Evolutionary conservation across 2,329 filamentous ascomycete species (phyloP), one percentile per base, ranked within the genome.

Genomic region (Xylaria sp.): DNA sequence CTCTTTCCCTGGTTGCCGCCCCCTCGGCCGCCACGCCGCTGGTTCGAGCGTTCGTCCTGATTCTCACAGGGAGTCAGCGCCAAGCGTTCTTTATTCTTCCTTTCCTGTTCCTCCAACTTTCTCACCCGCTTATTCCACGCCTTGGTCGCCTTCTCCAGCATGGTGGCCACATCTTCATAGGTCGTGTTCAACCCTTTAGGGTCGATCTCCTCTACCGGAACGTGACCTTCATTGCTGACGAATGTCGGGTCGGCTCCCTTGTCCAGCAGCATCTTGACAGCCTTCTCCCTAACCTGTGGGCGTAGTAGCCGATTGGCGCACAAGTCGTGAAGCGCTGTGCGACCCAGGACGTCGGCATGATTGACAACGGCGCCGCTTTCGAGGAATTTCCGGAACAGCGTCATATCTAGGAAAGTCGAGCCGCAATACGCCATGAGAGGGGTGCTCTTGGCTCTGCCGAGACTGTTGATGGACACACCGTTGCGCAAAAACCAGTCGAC

Each of bases 401-500:
- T 40, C 1, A 46, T 3, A 19, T 53, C 33, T 1, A 11, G 15
- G 33, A 60, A 55, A 8, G 4, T 11, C 0, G 44, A 54, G 10
- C 4, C 8, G 27, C 60, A 66, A 40, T 61, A 64, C 2, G 15
- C 21, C 61, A 66, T 66, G 15, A 66, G 51, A 1, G 61, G 46
- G 3, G 63, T 61, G n/a, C 19, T 17, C 3, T 13, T 15, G 1
- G 25, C 23, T 4, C 3, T 3, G 19, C 17, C 13, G 7, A 35
- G 35, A 19, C 5, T 27, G 17, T 65, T 27, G 11, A 65, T 57
- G 8, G 43, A 3, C 6, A 29, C 8, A 11, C 59, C 55, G 19
- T 62, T 55, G n/a, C 27, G 27, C 11, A 65, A 10, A 38, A 65
- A 57, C 60, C 63, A 65, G 33, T 47, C 3, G 6, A 63, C 49